Conservation (phyloP, 2,329 filamentous ascomycete species). For the Chrysoporthe austroafricana region DNA sequence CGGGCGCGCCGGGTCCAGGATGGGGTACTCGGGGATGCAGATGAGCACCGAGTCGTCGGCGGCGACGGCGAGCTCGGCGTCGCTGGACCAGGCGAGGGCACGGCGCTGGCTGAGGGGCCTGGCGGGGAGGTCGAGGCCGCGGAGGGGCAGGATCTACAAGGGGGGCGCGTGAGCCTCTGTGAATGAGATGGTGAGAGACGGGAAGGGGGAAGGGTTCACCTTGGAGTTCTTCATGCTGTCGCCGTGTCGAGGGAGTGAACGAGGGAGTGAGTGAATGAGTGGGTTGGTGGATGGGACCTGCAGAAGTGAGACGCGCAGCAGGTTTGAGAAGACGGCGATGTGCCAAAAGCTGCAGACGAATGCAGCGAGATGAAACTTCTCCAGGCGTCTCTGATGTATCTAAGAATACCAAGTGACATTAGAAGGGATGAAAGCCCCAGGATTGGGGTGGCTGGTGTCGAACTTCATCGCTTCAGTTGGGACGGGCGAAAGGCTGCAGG, state of each 20-base stretch:
- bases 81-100: slow-evolving; percentile 57
- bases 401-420: not conserved
- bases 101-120: slow-evolving; percentile 38
- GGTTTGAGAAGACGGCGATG: not conserved
- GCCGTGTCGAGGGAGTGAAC: no score
- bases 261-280: not conserved
- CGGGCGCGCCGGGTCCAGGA: slow-evolving; percentile 20
- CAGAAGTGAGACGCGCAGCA: not conserved
- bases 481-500: slow-evolving; percentile 10
- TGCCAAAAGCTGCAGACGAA: no score
- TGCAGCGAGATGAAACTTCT: not conserved
- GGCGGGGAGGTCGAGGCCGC: slow-evolving; percentile 38
- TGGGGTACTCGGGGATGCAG: slow-evolving; percentile 51
- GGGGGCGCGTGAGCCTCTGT: not conserved
- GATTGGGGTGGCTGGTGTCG: slow-evolving; percentile 11
- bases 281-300: not conserved
- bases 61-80: slow-evolving; percentile 60
- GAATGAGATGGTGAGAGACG: not conserved
- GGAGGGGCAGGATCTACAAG: slow-evolving; percentile 50
- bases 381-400: not conserved
- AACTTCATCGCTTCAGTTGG: not conserved
- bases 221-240: slow-evolving; percentile 24
- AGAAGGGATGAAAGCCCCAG: slow-evolving; percentile 2
- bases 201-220: not conserved
- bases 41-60: slow-evolving; percentile 59